Evolutionary conservation across 2,329 filamentous ascomycete genomes (phyloP).

Genomic region (Talaromyces piceae): DNA sequence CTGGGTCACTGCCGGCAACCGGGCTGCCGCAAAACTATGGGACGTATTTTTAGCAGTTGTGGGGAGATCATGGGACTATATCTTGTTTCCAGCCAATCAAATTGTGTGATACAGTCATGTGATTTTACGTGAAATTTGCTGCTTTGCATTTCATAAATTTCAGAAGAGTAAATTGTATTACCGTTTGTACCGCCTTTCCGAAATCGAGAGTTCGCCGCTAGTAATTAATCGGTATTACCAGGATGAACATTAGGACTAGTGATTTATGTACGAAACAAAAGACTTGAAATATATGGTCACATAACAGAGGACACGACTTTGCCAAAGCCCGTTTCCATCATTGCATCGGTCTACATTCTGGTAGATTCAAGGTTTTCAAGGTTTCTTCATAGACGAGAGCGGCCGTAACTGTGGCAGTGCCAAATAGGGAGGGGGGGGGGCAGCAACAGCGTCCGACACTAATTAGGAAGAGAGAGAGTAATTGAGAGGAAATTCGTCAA

Average conservation of each 20-base stretch:
- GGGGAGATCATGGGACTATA: background rate
- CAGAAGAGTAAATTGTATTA: background rate
- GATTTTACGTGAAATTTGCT: background rate
- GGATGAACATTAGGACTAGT: too few relatives aligned
- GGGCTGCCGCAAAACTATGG: background rate
- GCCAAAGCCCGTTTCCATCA: slow-evolving; percentile 47
- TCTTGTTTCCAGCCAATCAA: background rate
- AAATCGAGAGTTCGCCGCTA: too few relatives aligned
- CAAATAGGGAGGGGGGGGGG: slow-evolving; percentile 48
- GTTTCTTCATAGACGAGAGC: slow-evolving; percentile 54
- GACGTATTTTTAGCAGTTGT: background rate
- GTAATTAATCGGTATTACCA: too few relatives aligned
- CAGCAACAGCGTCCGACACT: slow-evolving; percentile 46
- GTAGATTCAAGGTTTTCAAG: slow-evolving; percentile 51
- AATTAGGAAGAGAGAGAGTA: slow-evolving; percentile 49
- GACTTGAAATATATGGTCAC: slow-evolving; percentile 54
- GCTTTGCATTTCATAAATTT: too few relatives aligned
- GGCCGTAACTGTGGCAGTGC: slow-evolving; percentile 48
- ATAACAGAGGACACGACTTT: slow-evolving; percentile 60
- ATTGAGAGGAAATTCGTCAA: slow-evolving; percentile 43
- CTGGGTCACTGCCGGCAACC: background rate
- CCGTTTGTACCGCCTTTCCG: too few relatives aligned
- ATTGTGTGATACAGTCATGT: background rate
- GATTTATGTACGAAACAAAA: slow-evolving; percentile 53
- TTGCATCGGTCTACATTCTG: slow-evolving; percentile 37